Percentiles rank a stretch among this genome's conserved stretches.
These are phyloP conservation scores for Exserohilum rostratum DNA, from an alignment of 2,329 filamentous ascomycete genomes.

Conservation along the genomic window DNA sequence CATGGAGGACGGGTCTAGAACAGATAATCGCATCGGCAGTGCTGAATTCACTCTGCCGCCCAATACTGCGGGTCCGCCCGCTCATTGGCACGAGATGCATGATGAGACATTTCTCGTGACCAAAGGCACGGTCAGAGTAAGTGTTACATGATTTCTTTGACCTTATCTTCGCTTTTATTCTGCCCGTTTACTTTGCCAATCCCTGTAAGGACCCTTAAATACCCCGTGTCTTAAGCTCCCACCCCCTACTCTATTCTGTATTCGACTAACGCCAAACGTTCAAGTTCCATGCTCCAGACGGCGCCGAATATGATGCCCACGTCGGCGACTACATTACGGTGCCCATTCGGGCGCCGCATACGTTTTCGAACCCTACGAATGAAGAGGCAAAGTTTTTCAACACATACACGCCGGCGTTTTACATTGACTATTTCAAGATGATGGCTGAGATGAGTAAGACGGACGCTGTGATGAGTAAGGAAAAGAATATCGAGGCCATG, in stretches of 20 bases:
- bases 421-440: constrained; percentile 64
- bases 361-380: constrained; percentile 62
- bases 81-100: constrained; percentile 63
- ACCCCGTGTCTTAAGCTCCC: neutral
- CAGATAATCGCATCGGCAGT: constrained; percentile 56
- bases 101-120: constrained; percentile 65
- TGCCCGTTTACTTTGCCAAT: no score
- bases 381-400: constrained; percentile 63
- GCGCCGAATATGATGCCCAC: constrained; percentile 55
- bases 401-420: constrained; percentile 63
- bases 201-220: no score
- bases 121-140: constrained; percentile 51
- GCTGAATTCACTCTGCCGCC: constrained; percentile 58
- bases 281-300: constrained; percentile 57
- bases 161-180: neutral
- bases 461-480: constrained; percentile 55
- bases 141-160: neutral
- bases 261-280: neutral
- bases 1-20: constrained; percentile 59
- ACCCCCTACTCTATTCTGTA: neutral
- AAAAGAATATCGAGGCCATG: constrained; percentile 59
- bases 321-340: constrained; percentile 63
- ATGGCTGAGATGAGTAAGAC: constrained; percentile 54
- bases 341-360: constrained; percentile 61
- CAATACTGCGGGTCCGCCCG: constrained; percentile 54